Evolutionary conservation across 2,329 filamentous ascomycete species (phyloP).

Genomic region (Fusarium abutilonis): DNA sequence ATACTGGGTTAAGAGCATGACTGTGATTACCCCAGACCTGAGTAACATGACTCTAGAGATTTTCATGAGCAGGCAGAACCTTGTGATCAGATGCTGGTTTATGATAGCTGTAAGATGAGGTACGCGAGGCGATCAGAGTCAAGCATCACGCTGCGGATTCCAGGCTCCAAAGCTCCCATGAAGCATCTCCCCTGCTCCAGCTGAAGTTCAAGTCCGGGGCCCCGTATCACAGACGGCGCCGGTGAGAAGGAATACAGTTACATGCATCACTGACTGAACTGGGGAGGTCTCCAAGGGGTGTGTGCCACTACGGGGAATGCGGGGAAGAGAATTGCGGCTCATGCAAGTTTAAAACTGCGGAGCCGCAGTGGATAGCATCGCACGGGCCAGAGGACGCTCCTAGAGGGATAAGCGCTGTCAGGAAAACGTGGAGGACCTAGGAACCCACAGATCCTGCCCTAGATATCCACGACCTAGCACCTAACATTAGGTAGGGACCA

Average conservation of each 20-base stretch:
- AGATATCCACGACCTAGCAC: constrained; percentile 28
- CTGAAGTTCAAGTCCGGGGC: constrained; percentile 38
- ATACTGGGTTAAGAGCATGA: constrained; percentile 17
- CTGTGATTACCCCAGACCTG: constrained; percentile 24
- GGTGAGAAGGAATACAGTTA: constrained; percentile 37
- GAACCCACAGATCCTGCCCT: constrained; percentile 40
- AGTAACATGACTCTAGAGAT: constrained; percentile 11
- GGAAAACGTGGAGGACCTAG: constrained; percentile 40
- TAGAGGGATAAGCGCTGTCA: constrained; percentile 38
- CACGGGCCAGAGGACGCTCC: constrained; percentile 31
- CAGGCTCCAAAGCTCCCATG: constrained; percentile 16
- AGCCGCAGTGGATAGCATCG: constrained; percentile 44
- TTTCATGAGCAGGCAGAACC: constrained; percentile 25
- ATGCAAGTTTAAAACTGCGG: constrained; percentile 47
- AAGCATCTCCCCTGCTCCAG: constrained; percentile 28
- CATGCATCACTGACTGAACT: constrained; percentile 8
- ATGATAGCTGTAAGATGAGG: constrained; percentile 10
- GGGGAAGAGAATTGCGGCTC: constrained; percentile 47
- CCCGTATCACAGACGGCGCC: constrained; percentile 40
- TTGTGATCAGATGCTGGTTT: constrained; percentile 9
- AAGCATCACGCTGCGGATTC: constrained; percentile 10
- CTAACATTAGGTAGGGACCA: neutral
- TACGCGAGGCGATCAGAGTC: constrained; percentile 5
- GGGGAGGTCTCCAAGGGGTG: constrained; percentile 34
- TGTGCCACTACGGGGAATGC: constrained; percentile 39